Evolutionary conservation across 805 yeast species (phyloP).

Genomic region (Candida anglica): DNA sequence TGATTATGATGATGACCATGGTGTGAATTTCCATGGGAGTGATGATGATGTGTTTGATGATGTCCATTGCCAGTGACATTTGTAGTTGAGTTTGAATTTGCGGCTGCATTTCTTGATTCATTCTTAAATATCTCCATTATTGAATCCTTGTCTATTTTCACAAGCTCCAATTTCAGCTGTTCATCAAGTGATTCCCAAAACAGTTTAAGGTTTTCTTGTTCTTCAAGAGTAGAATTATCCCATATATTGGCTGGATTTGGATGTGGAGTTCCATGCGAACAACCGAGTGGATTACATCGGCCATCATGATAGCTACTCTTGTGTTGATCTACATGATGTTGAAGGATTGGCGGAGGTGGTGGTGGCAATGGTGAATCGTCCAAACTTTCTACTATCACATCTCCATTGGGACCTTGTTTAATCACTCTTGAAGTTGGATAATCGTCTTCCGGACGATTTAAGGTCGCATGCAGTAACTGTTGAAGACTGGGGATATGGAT

Average conservation of each 20-base stretch:
- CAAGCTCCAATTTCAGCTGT: slow-evolving; percentile 57
- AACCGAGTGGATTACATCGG: too few relatives aligned
- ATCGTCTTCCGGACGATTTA: slow-evolving; percentile 54
- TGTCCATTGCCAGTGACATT: slow-evolving; percentile 20
- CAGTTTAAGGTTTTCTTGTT: slow-evolving; percentile 45
- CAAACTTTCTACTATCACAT: slow-evolving; percentile 64
- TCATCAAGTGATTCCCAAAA: slow-evolving; percentile 67
- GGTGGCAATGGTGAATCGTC: slow-evolving; percentile 17
- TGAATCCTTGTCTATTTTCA: slow-evolving; percentile 65
- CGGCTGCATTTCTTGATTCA: slow-evolving; percentile 15
- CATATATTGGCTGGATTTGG: slow-evolving; percentile 28
- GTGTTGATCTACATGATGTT: slow-evolving; percentile 8
- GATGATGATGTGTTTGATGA: slow-evolving; percentile 36
- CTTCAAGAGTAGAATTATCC: slow-evolving; percentile 48
- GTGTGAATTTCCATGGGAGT: slow-evolving; percentile 6
- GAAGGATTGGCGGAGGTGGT: slow-evolving; percentile 5
- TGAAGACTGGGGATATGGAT: too few relatives aligned
- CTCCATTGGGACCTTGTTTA: slow-evolving; percentile 70
- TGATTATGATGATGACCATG: slow-evolving; percentile 1
- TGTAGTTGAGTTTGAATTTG: slow-evolving; percentile 5
- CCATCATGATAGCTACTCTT: slow-evolving; percentile 6
- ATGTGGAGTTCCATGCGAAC: slow-evolving; percentile 1
- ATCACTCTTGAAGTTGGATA: slow-evolving; percentile 72
- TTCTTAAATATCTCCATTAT: slow-evolving; percentile 61
- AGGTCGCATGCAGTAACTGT: slow-evolving; percentile 34